Conservation (phyloP, 371 early-diverging fungal species). For the Dipsacomyces acuminosporus region DNA sequence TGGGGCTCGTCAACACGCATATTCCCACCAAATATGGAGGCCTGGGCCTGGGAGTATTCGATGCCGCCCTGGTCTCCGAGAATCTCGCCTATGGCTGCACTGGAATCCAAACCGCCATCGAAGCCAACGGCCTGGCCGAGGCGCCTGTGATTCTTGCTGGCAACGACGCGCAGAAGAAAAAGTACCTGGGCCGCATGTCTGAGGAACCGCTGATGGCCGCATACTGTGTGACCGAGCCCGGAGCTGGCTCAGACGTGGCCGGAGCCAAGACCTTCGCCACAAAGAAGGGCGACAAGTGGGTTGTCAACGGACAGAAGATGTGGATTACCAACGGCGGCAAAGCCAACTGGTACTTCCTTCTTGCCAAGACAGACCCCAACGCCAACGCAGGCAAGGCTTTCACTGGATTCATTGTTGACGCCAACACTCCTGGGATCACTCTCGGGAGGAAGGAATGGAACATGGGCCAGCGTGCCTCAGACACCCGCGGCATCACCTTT, state of each 20-base stretch:
- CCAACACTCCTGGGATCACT: conserved; percentile 79
- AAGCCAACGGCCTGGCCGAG: conserved; percentile 92
- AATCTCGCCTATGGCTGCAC: conserved; percentile 94
- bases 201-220: conserved; percentile 89
- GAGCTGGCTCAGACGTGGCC: conserved; percentile 82
- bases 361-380: conserved; percentile 79
- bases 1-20: conserved; percentile 91
- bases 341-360: conserved; percentile 98
- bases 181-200: conserved; percentile 92
- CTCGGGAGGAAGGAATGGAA: conserved; percentile 94
- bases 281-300: conserved; percentile 65
- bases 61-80: conserved; percentile 76
- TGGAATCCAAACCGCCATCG: conserved; percentile 96
- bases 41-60: conserved; percentile 74
- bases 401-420: conserved; percentile 96
- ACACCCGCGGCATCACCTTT: conserved; percentile 92
- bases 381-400: conserved; percentile 86
- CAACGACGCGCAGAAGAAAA: conserved; percentile 77
- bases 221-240: conserved; percentile 83
- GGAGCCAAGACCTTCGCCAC: conserved; percentile 66
- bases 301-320: conserved; percentile 78
- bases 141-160: conserved; percentile 90
- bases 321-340: conserved; percentile 96
- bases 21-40: conserved; percentile 87
- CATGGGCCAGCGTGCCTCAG: conserved; percentile 93